Evolutionary conservation across 345 rosid genomes (phyloP).

Genomic region (Citrus australasica): DNA sequence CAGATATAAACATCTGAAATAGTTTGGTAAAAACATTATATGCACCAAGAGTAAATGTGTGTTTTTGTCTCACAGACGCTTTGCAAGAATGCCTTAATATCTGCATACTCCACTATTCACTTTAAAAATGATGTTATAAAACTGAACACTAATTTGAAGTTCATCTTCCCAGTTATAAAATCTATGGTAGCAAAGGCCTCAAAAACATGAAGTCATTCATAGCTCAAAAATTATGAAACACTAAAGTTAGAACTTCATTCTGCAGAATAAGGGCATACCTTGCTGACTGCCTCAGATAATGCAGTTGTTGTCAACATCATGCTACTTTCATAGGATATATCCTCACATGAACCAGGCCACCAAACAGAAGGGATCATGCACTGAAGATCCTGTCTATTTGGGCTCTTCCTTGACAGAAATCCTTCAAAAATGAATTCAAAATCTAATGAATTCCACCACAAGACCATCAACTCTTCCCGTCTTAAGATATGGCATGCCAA

Average conservation of each 20-base stretch:
- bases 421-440: slow-evolving; percentile 81
- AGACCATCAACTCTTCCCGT: slow-evolving; percentile 69
- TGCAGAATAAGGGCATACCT: slow-evolving; percentile 41
- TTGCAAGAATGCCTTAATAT: neutral
- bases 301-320: slow-evolving; percentile 75
- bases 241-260: neutral
- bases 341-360: slow-evolving; percentile 99
- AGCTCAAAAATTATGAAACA: neutral
- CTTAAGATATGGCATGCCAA: slow-evolving; percentile 80
- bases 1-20: neutral
- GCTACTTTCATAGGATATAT: slow-evolving; percentile 66
- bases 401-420: slow-evolving; percentile 69
- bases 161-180: neutral
- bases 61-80: neutral
- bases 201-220: neutral
- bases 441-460: slow-evolving; percentile 81
- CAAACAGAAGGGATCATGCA: slow-evolving; percentile 86
- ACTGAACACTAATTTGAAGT: neutral
- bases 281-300: slow-evolving; percentile 69
- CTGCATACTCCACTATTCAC: neutral
- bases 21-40: neutral
- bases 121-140: neutral
- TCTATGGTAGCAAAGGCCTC: neutral
- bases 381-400: slow-evolving; percentile 85
- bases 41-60: neutral